Percentiles rank a stretch among this genome's conserved stretches.
Evolutionary conservation across 2,329 filamentous ascomycete species (phyloP).

Genomic region (Lecanicillium sp.): DNA sequence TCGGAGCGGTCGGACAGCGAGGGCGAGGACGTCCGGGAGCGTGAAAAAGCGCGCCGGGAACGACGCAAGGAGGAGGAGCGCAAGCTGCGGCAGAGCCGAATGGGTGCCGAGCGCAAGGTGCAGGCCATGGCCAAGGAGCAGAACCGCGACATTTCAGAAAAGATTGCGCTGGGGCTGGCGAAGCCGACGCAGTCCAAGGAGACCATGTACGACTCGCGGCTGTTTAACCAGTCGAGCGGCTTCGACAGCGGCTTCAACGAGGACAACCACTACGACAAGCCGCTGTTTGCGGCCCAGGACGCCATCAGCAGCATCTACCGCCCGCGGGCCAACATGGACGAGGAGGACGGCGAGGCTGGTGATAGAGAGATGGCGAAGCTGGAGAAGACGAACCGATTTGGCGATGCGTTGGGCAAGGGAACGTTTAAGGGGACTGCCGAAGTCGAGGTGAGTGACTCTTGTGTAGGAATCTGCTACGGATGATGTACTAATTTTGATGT

Average conservation of each 20-base stretch:
- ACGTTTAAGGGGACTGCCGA: conserved; percentile 85
- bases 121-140: conserved; percentile 93
- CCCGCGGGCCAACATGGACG: conserved; percentile 65
- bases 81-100: conserved; percentile 84
- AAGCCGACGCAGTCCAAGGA: conserved; percentile 91
- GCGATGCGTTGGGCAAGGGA: conserved; percentile 77
- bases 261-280: conserved; percentile 95
- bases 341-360: conserved; percentile 71
- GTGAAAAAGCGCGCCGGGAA: conserved; percentile 71
- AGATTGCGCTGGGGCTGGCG: conserved; percentile 86
- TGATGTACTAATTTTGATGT: conserved; percentile 19
- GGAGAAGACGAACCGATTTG: conserved; percentile 74
- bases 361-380: conserved; percentile 83
- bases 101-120: conserved; percentile 87
- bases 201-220: conserved; percentile 90
- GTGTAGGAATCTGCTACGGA: conserved; percentile 4
- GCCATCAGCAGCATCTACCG: conserved; percentile 92
- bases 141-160: conserved; percentile 94
- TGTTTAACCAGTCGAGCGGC: conserved; percentile 91
- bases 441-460: conserved; percentile 63
- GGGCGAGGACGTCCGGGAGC: conserved; percentile 63
- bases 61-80: conserved; percentile 76
- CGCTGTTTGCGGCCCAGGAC: conserved; percentile 90
- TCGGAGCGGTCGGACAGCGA: conserved; percentile 48
- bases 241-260: conserved; percentile 94